Evolutionary conservation across 2,329 filamentous ascomycete species (phyloP).

Genomic region (Apiospora phragmitis): DNA sequence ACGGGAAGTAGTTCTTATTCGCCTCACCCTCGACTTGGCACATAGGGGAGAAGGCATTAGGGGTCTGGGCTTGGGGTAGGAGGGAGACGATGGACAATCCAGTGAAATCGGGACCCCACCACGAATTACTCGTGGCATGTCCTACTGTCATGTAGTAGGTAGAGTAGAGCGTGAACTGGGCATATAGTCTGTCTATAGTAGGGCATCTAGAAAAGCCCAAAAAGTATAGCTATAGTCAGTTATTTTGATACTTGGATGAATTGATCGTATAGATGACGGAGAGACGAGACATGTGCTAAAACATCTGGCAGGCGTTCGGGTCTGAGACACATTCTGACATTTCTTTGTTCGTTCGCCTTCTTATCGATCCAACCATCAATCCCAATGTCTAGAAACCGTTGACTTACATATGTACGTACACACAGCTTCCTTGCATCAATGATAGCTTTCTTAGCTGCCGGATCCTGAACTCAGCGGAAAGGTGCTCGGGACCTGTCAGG

Average conservation of each 20-base stretch:
- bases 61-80: not conserved
- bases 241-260: not conserved
- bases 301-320: not conserved
- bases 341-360: not conserved
- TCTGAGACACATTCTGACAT: not conserved
- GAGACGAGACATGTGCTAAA: constrained; percentile 2
- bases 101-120: not conserved
- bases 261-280: not conserved
- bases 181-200: not conserved
- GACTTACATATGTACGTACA: not conserved
- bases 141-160: not conserved
- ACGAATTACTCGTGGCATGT: not conserved
- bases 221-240: not conserved
- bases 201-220: not conserved
- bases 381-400: not conserved
- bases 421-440: not conserved
- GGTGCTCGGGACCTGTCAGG: not conserved
- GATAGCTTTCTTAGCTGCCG: not conserved
- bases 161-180: not conserved
- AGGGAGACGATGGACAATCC: not conserved
- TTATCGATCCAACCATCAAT: not conserved
- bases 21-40: not conserved
- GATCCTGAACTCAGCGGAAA: not conserved
- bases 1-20: not conserved
- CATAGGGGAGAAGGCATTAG: not conserved